These are phyloP conservation scores for Pistacia vera DNA, from an alignment of 345 rosid species.

Conservation along the genomic window DNA sequence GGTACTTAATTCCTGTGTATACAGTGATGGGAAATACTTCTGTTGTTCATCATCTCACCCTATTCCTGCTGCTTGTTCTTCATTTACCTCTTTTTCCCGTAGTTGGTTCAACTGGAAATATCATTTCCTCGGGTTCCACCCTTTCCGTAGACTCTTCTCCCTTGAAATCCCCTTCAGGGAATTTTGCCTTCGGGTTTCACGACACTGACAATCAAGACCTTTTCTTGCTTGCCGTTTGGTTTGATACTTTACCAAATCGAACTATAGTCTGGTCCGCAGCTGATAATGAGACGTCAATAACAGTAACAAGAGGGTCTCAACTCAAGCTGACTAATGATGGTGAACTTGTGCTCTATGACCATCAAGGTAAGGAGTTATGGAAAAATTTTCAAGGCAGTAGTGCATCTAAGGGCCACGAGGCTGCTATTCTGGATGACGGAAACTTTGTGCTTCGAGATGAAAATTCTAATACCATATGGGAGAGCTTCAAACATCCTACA, in stretches of 20 bases:
- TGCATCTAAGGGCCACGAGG: neutral
- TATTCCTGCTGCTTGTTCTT: conserved; percentile 1
- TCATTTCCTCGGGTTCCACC: conserved; percentile 5
- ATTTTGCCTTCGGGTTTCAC: conserved; percentile 35
- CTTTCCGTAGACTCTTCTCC: conserved; percentile 19
- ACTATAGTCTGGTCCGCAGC: conserved; percentile 30
- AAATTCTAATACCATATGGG: conserved; percentile 1
- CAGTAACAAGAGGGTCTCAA: neutral
- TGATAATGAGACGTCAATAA: neutral
- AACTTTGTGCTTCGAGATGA: conserved; percentile 12
- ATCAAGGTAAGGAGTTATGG: neutral
- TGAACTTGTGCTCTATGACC: conserved; percentile 2
- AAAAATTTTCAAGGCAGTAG: neutral
- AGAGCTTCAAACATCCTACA: conserved; percentile 16
- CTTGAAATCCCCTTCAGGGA: conserved; percentile 25
- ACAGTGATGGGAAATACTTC: neutral
- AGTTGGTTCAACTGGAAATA: conserved; percentile 1
- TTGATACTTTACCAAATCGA: conserved; percentile 24
- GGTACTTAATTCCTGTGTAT: neutral
- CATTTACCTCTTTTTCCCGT: neutral
- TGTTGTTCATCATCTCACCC: neutral
- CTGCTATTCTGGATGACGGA: conserved; percentile 10
- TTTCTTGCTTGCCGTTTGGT: conserved; percentile 37
- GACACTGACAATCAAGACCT: conserved; percentile 5
- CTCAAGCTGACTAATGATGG: conserved; percentile 10